Evolutionary conservation across 768 basidiomycete genomes (phyloP).

Genomic region (Rhodotorula kratochvilovae): DNA sequence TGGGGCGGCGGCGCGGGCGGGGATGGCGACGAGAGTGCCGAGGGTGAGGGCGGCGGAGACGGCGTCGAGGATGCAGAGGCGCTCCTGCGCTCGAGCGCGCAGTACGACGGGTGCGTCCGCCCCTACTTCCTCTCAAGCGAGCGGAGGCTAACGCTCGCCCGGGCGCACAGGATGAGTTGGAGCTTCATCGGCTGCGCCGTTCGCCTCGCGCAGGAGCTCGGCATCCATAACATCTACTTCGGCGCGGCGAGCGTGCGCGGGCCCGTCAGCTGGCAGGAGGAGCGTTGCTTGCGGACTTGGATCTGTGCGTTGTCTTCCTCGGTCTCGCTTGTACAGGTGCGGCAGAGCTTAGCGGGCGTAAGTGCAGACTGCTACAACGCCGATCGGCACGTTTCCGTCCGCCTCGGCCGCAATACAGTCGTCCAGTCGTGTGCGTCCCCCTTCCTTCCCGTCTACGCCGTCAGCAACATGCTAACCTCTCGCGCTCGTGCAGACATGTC

Average conservation of each 20-base stretch:
- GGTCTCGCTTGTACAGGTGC: fast-evolving
- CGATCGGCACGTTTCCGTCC: conserved; percentile 33
- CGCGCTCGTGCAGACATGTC: conserved; percentile 18
- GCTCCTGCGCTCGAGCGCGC: conserved; percentile 21
- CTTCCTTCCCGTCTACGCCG: not conserved
- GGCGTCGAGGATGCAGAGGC: conserved; percentile 21
- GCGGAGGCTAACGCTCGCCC: not conserved
- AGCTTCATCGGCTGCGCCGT: conserved; percentile 36
- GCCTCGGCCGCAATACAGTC: conserved; percentile 32
- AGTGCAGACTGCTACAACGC: conserved; percentile 34
- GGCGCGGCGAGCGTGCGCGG: not conserved
- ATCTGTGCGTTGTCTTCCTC: conserved; percentile 13
- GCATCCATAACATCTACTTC: conserved; percentile 30
- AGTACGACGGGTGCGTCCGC: conserved; percentile 24
- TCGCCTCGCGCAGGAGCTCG: conserved; percentile 35
- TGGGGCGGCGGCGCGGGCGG: not conserved
- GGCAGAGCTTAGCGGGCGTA: not conserved
- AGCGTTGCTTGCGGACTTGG: conserved; percentile 24
- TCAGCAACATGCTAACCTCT: not conserved
- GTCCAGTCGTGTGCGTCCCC: conserved; percentile 19
- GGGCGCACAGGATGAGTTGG: conserved; percentile 15
- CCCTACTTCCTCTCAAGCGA: too few species aligned
- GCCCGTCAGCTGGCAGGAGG: conserved; percentile 11
- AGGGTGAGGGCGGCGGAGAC: not conserved
- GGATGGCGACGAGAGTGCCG: conserved; percentile 8